A percentile compares a stretch with the other conserved stretches of the same genome.
Evolutionary conservation across 495 filamentous ascomycete genomes (phyloP).

Genomic region (Lasiosphaeria miniovina): DNA sequence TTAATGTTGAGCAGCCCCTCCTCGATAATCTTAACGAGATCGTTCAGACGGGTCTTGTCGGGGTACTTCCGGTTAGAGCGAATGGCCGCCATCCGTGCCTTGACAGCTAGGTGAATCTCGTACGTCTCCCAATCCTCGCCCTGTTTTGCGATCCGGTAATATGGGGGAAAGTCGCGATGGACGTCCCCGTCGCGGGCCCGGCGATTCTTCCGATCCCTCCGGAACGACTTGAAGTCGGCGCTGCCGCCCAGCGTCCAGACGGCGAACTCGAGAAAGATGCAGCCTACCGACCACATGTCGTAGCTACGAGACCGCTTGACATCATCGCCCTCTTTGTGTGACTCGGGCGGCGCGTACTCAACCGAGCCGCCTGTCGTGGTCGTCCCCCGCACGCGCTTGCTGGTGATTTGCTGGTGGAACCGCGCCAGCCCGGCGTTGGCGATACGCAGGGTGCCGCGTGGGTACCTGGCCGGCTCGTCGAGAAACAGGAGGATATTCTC

Average conservation of each 20-base stretch:
- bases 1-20: neutral
- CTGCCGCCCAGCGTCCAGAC: neutral
- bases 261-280: neutral
- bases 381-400: neutral
- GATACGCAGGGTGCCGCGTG: neutral
- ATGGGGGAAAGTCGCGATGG: neutral
- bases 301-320: slow-evolving; percentile 2
- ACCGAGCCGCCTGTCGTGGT: neutral
- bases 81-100: neutral
- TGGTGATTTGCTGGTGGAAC: slow-evolving; percentile 1
- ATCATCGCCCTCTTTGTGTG: neutral
- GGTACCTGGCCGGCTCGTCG: neutral
- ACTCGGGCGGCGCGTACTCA: slow-evolving; percentile 1
- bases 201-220: no score
- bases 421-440: slow-evolving; percentile 1
- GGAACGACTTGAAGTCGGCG: neutral
- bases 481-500: slow-evolving; percentile 1
- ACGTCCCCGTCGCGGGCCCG: neutral
- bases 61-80: no score
- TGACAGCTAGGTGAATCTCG: neutral
- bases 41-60: neutral
- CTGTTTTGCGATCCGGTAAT: neutral
- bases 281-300: slow-evolving; percentile 4
- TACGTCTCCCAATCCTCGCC: neutral
- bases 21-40: neutral